Evolutionary conservation across 164 flowering plant species (phyloP).

Genomic region (Vitis labrusca): DNA sequence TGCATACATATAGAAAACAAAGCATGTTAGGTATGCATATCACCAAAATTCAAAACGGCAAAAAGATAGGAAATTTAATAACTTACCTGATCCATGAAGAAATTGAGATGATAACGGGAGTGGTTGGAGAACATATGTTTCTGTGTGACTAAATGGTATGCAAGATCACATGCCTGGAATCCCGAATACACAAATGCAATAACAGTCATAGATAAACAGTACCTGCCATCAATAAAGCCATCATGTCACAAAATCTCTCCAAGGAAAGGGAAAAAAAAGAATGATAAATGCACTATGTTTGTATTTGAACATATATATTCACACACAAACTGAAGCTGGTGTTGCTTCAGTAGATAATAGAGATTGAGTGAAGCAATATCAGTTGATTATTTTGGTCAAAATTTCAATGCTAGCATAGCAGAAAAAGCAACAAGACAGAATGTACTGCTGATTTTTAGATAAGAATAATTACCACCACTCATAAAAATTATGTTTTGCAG

Average conservation of each 20-base stretch:
- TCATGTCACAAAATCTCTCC: background rate
- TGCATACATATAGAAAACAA: background rate
- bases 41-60: background rate
- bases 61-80: background rate
- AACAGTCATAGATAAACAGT: conserved; percentile 62
- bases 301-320: too few relatives aligned
- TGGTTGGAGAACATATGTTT: conserved; percentile 51
- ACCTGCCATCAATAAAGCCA: conserved; percentile 48
- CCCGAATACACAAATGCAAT: conserved; percentile 79
- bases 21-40: background rate
- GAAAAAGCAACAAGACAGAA: too few relatives aligned
- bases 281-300: background rate
- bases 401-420: too few relatives aligned
- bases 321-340: background rate
- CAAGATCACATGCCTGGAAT: conserved; percentile 70
- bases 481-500: too few relatives aligned
- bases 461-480: too few relatives aligned
- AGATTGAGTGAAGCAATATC: too few relatives aligned
- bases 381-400: too few relatives aligned
- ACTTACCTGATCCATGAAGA: conserved; percentile 89
- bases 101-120: conserved; percentile 55
- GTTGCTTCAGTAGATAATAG: too few relatives aligned
- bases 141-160: conserved; percentile 43
- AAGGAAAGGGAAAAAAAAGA: background rate
- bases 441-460: too few relatives aligned